These are phyloP conservation scores for Neurospora intermedia DNA, from an alignment of 495 filamentous ascomycete genomes.

Conservation along the genomic window DNA sequence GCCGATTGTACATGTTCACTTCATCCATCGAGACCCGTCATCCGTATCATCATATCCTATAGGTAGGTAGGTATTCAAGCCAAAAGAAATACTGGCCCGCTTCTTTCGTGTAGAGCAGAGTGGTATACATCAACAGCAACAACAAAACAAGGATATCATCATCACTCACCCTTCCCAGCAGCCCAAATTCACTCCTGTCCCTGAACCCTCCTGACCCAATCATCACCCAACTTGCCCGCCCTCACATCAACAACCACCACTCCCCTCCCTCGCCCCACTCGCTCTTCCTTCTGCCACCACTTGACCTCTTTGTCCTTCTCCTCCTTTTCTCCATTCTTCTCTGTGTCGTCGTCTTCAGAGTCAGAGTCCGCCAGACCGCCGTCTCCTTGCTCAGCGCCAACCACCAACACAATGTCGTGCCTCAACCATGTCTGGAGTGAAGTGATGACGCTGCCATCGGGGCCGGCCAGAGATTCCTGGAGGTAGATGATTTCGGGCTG, in stretches of 20 bases:
- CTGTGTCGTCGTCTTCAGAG: slow-evolving; percentile 46
- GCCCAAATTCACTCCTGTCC: slow-evolving; percentile 51
- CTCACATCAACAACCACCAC: slow-evolving; percentile 76
- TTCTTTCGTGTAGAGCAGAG: background rate
- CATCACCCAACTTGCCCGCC: slow-evolving; percentile 53
- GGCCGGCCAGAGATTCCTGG: slow-evolving; percentile 65
- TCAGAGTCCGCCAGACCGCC: slow-evolving; percentile 86
- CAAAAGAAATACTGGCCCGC: background rate
- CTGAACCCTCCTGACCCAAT: slow-evolving; percentile 67
- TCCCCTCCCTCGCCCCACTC: slow-evolving; percentile 74
- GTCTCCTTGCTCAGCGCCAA: slow-evolving; percentile 72
- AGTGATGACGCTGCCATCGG: slow-evolving; percentile 55
- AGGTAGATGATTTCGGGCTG: slow-evolving; percentile 76
- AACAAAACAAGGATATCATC: slow-evolving; percentile 2
- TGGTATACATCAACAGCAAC: background rate
- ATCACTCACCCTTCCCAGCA: background rate
- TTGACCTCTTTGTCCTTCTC: slow-evolving; percentile 24
- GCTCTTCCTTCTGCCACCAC: slow-evolving; percentile 78
- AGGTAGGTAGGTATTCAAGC: background rate
- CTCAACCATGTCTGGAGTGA: slow-evolving; percentile 76
- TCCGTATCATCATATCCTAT: too few relatives aligned
- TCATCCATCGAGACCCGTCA: too few relatives aligned
- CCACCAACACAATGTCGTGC: slow-evolving; percentile 67
- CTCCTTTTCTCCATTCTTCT: slow-evolving; percentile 34
- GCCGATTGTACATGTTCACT: too few relatives aligned